Evolutionary conservation across 345 rosid species (phyloP).

Genomic region (Heritiera fomes): DNA sequence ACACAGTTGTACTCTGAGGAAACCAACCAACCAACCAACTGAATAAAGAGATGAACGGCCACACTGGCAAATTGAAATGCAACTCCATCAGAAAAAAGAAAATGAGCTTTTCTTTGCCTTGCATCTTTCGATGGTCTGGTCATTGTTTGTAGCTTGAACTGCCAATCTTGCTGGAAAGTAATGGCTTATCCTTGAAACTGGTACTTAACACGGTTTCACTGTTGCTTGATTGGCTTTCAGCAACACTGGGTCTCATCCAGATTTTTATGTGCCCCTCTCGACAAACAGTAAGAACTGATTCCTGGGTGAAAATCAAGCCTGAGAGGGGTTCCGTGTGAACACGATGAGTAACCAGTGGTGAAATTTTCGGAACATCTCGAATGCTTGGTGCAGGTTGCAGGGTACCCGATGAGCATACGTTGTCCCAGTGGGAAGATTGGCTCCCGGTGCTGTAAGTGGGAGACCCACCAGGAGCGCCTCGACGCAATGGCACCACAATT

Average conservation of each 20-base stretch:
- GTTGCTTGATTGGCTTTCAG: slow-evolving; percentile 60
- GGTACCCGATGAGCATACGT: slow-evolving; percentile 62
- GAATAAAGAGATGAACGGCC: slow-evolving; percentile 30
- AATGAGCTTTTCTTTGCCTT: slow-evolving; percentile 15
- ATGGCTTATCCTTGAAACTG: slow-evolving; percentile 70
- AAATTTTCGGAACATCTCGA: slow-evolving; percentile 90
- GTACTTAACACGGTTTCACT: slow-evolving; percentile 56
- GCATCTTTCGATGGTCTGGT: slow-evolving; percentile 33
- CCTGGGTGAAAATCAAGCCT: slow-evolving; percentile 83
- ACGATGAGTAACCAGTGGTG: slow-evolving; percentile 84
- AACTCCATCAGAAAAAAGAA: slow-evolving; percentile 25
- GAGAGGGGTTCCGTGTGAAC: slow-evolving; percentile 95
- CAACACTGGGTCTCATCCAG: slow-evolving; percentile 82
- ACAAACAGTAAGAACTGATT: slow-evolving; percentile 84
- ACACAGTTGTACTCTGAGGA: slow-evolving; percentile 27
- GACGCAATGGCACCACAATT: slow-evolving; percentile 91
- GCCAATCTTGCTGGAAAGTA: slow-evolving; percentile 55
- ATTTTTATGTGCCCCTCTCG: slow-evolving; percentile 94
- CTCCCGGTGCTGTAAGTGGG: slow-evolving; percentile 96
- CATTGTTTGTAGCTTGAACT: slow-evolving; percentile 68
- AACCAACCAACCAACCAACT: slow-evolving; percentile 33
- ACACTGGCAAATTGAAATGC: slow-evolving; percentile 34
- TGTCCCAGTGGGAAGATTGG: slow-evolving; percentile 99
- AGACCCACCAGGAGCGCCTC: slow-evolving; percentile 90
- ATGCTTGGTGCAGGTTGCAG: slow-evolving; percentile 94